Evolutionary conservation across 108 stramenopile species (phyloP).

Genomic region (Skeletonema potamos): DNA sequence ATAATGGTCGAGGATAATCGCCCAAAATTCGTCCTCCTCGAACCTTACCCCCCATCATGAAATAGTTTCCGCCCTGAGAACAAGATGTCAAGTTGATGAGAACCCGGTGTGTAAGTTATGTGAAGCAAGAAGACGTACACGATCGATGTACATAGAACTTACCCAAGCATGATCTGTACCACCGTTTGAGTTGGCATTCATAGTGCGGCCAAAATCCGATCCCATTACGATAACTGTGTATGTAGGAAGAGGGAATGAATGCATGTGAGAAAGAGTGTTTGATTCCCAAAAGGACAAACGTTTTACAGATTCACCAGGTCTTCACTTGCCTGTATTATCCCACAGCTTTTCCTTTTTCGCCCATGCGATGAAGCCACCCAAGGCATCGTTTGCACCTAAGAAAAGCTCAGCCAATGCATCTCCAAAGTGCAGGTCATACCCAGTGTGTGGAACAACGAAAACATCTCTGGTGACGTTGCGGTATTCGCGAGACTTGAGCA

Average conservation of each 20-base stretch:
- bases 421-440: constrained; percentile 27
- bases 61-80: too few species aligned
- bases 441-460: constrained; percentile 14
- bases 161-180: constrained; percentile 34
- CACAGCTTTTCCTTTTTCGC: constrained; percentile 37
- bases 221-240: constrained; percentile 27
- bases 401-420: background rate
- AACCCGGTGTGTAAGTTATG: too few species aligned
- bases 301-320: too few species aligned
- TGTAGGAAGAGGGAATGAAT: too few species aligned
- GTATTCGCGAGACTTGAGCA: background rate
- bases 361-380: constrained; percentile 25
- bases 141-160: too few species aligned
- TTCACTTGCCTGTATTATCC: too few species aligned
- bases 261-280: too few species aligned
- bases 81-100: too few species aligned
- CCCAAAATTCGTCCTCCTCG: constrained; percentile 57
- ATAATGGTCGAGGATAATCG: constrained; percentile 50
- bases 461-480: constrained; percentile 27
- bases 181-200: constrained; percentile 38
- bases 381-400: constrained; percentile 17
- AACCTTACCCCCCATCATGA: constrained; percentile 42
- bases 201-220: constrained; percentile 49
- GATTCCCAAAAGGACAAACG: too few species aligned
- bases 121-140: too few species aligned